These are phyloP conservation scores for Fusarium globosum DNA, from an alignment of 2,329 filamentous ascomycete genomes.

Conservation along the genomic window DNA sequence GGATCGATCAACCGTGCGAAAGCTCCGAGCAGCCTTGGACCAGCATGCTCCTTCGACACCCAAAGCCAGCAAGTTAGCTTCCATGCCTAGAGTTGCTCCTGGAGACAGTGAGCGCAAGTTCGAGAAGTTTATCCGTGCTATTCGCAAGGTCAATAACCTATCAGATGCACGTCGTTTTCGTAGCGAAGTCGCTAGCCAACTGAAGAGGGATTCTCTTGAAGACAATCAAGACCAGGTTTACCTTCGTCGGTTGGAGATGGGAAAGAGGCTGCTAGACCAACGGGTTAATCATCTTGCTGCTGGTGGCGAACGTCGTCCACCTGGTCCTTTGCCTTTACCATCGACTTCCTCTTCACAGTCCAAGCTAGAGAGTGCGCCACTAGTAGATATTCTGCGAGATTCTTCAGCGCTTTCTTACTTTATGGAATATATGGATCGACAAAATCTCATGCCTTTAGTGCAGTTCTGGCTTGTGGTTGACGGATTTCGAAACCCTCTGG, in stretches of 20 bases:
- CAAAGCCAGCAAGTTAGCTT: constrained; percentile 69
- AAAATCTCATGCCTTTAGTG: constrained; percentile 85
- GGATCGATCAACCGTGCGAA: constrained; percentile 93
- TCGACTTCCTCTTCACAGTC: constrained; percentile 58
- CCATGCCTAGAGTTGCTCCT: constrained; percentile 82
- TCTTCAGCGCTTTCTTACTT: constrained; percentile 95
- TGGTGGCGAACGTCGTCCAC: constrained; percentile 63
- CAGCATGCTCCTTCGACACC: constrained; percentile 89
- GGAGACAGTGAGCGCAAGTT: constrained; percentile 92
- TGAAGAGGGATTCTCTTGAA: constrained; percentile 83
- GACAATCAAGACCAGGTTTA: constrained; percentile 88
- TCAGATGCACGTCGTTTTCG: constrained; percentile 93
- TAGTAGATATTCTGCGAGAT: constrained; percentile 89
- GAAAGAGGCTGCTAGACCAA: constrained; percentile 89
- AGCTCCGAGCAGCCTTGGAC: constrained; percentile 89
- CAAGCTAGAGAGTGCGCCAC: constrained; percentile 76
- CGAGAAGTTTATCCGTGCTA: constrained; percentile 91
- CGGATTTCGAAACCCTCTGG: constrained; percentile 92
- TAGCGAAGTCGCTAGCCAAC: constrained; percentile 90
- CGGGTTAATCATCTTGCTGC: constrained; percentile 84
- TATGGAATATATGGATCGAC: constrained; percentile 99
- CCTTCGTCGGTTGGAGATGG: constrained; percentile 88
- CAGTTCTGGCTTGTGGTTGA: constrained; percentile 99
- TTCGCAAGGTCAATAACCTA: constrained; percentile 88
- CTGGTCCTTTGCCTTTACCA: constrained; percentile 38